These are phyloP conservation scores for Obelidium mucronatum DNA, from an alignment of 192 early-diverging fungal genomes.

Conservation along the genomic window DNA sequence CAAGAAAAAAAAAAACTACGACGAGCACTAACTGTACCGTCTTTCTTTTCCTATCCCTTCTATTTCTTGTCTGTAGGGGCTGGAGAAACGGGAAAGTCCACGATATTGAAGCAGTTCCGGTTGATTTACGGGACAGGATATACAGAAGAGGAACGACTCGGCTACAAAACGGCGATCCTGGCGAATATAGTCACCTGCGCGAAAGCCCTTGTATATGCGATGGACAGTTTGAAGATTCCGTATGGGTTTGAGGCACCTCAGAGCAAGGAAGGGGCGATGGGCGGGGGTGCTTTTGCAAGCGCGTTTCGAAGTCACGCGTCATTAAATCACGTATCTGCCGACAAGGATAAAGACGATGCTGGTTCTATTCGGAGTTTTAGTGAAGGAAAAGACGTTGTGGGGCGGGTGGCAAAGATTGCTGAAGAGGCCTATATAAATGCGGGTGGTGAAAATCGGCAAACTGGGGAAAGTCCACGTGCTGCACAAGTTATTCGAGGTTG, in stretches of 20 bases:
- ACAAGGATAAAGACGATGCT: background rate
- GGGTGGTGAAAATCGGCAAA: conserved; percentile 5
- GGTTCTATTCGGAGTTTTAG: background rate
- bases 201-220: conserved; percentile 45
- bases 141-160: conserved; percentile 38
- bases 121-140: conserved; percentile 51
- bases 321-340: background rate
- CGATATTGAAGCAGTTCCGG: conserved; percentile 55
- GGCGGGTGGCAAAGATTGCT: background rate
- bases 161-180: conserved; percentile 44
- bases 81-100: conserved; percentile 60
- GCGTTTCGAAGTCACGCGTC: background rate
- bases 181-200: conserved; percentile 45
- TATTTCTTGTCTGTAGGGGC: conserved; percentile 41
- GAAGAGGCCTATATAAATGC: background rate
- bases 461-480: background rate
- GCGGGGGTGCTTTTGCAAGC: conserved; percentile 61
- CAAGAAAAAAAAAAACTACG: background rate
- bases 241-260: conserved; percentile 46
- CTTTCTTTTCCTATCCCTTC: no score
- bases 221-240: conserved; percentile 44
- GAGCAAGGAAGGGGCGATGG: conserved; percentile 53
- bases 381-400: background rate
- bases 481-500: background rate
- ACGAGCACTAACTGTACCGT: background rate